These are phyloP conservation scores for Zygoascus ofunaensis DNA, from an alignment of 805 yeast species.

Conservation along the genomic window DNA sequence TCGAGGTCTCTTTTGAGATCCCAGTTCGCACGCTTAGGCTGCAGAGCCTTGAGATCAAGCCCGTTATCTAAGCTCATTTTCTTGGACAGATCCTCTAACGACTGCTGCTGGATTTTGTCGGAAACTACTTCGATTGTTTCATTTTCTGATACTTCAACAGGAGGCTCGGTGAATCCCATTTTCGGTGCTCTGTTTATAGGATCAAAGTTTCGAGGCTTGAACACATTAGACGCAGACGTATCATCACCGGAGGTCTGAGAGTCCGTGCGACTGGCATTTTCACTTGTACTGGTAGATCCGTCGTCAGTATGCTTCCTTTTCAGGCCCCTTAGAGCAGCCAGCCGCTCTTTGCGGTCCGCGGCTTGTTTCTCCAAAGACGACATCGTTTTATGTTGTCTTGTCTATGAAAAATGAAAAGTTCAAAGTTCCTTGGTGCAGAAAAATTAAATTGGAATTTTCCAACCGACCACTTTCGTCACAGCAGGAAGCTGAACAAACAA, in stretches of 20 bases:
- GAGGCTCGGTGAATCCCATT: slow-evolving; percentile 23
- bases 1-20: slow-evolving; percentile 35
- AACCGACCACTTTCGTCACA: background rate
- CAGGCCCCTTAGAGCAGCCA: slow-evolving; percentile 25
- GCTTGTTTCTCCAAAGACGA: slow-evolving; percentile 22
- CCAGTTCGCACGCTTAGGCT: slow-evolving; percentile 26
- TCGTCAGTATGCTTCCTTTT: slow-evolving; percentile 14
- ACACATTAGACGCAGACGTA: slow-evolving; percentile 7
- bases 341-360: slow-evolving; percentile 24
- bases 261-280: background rate
- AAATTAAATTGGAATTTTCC: background rate
- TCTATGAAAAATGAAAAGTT: background rate
- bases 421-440: too few relatives aligned
- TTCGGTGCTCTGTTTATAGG: slow-evolving; percentile 20
- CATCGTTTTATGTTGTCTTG: slow-evolving; percentile 8
- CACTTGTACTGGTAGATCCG: background rate
- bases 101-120: slow-evolving; percentile 23
- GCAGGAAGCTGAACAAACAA: too few relatives aligned
- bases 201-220: slow-evolving; percentile 23
- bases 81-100: slow-evolving; percentile 19
- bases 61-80: slow-evolving; percentile 9
- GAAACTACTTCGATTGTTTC: slow-evolving; percentile 34
- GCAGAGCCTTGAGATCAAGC: slow-evolving; percentile 18
- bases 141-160: slow-evolving; percentile 20
- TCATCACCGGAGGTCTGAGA: too few relatives aligned